These are phyloP conservation scores for Yamadazyma siamensis DNA, from an alignment of 1,139 yeast species.

Conservation along the genomic window DNA sequence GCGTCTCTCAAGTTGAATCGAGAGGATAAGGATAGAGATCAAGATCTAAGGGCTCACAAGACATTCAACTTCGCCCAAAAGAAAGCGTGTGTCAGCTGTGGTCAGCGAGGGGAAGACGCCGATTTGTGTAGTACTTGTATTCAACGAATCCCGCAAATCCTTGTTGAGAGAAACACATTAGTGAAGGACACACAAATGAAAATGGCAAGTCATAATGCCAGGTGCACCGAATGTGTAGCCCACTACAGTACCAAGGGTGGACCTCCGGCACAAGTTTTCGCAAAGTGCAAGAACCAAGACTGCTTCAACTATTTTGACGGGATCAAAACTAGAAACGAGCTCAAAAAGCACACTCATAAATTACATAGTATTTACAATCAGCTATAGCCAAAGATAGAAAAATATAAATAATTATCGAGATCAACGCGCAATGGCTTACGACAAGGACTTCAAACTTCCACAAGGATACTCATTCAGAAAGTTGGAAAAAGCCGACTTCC, in stretches of 20 bases:
- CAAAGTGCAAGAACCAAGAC: slow-evolving; percentile 28
- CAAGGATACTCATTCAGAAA: slow-evolving; percentile 53
- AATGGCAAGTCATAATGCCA: slow-evolving; percentile 11
- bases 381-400: no score
- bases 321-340: slow-evolving; percentile 16
- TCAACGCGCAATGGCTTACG: slow-evolving; percentile 8
- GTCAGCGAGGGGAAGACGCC: slow-evolving; percentile 10
- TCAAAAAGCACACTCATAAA: no score
- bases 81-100: slow-evolving; percentile 27
- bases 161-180: slow-evolving; percentile 17
- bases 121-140: slow-evolving; percentile 22
- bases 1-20: slow-evolving; percentile 6
- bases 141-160: slow-evolving; percentile 17
- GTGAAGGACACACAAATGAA: slow-evolving; percentile 14
- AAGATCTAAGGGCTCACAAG: no score
- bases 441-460: slow-evolving; percentile 30
- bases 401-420: no score
- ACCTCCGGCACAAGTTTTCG: slow-evolving; percentile 10
- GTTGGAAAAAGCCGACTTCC: slow-evolving; percentile 42
- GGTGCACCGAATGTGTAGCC: slow-evolving; percentile 27
- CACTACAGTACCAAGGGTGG: not conserved
- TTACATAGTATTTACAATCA: no score
- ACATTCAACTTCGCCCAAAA: slow-evolving; percentile 13
- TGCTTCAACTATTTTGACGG: slow-evolving; percentile 25
- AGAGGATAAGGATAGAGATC: not conserved